phyloP scores from a whole-genome alignment of 2,329 filamentous ascomycete genomes.

The Fusarium pseudonygamai region DNA sequence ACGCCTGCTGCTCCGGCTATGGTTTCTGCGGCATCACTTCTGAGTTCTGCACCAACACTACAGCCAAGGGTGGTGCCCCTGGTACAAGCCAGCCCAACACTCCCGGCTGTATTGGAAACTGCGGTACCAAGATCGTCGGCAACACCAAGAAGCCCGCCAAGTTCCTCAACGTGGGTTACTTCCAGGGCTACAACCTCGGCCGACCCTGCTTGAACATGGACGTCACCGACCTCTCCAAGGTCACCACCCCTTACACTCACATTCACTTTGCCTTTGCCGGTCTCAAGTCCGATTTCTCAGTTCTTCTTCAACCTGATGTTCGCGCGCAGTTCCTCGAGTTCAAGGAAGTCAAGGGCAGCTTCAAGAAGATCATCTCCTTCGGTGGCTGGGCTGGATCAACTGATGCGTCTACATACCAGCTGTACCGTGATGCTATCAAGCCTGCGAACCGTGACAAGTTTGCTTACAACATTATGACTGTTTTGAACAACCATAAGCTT shows the following conservation, averaged over 20 bases:
- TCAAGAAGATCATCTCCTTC: constrained; percentile 49
- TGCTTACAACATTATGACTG: constrained; percentile 48
- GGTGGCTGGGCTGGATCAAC: constrained; percentile 50
- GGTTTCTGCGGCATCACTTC: constrained; percentile 56
- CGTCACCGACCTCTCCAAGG: constrained; percentile 32
- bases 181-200: constrained; percentile 45
- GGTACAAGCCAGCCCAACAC: constrained; percentile 41
- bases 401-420: constrained; percentile 36
- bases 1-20: constrained; percentile 54
- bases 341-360: constrained; percentile 39
- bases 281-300: constrained; percentile 29
- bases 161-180: constrained; percentile 46
- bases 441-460: constrained; percentile 51
- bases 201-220: constrained; percentile 47
- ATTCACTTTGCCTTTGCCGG: constrained; percentile 48
- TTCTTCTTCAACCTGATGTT: constrained; percentile 33
- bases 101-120: constrained; percentile 47
- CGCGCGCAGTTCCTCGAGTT: constrained; percentile 45
- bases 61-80: constrained; percentile 41
- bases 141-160: constrained; percentile 40
- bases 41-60: constrained; percentile 53
- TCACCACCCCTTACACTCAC: constrained; percentile 42
- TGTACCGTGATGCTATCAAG: constrained; percentile 44
- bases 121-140: constrained; percentile 45
- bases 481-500: constrained; percentile 51